A percentile compares a stretch with the other conserved stretches of the same genome.
These are phyloP conservation scores for Raphanus hybrid DNA, from an alignment of 441 rosid species.

Conservation along the genomic window DNA sequence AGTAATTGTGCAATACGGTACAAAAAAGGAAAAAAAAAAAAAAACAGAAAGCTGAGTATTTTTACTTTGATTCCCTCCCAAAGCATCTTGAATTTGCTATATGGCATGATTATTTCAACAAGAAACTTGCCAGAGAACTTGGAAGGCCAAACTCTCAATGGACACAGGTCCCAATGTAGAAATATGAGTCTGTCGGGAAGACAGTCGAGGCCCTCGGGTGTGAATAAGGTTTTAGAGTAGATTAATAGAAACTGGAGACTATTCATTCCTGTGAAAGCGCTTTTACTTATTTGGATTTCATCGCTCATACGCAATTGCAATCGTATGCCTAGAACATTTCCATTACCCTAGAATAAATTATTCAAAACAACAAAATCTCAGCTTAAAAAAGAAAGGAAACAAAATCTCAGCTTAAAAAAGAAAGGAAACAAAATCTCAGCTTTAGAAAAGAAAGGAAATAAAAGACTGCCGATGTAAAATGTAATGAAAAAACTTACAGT, in stretches of 20 bases:
- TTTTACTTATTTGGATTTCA: not conserved
- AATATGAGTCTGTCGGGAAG: slow-evolving; percentile 8
- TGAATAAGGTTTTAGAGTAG: no score
- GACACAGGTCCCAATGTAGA: not conserved
- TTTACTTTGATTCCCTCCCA: not conserved
- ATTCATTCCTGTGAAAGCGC: slow-evolving; percentile 31
- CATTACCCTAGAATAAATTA: slow-evolving; percentile 13
- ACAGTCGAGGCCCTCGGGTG: slow-evolving; percentile 9
- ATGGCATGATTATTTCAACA: not conserved
- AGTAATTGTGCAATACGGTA: not conserved
- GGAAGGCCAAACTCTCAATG: not conserved
- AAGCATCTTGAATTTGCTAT: not conserved
- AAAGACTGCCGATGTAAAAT: not conserved
- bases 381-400: no score
- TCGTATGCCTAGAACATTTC: slow-evolving; percentile 14
- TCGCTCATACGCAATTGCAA: not conserved
- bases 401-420: no score
- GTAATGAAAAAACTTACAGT: not conserved
- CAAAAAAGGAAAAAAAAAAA: not conserved
- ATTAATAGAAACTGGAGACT: slow-evolving; percentile 39
- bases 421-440: not conserved
- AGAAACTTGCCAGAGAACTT: not conserved
- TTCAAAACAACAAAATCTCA: not conserved
- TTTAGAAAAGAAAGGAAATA: not conserved
- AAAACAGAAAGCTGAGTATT: not conserved